phyloP scores from a whole-genome alignment of 1,284 basidiomycete species.

The Coriolopsis trogii region DNA sequence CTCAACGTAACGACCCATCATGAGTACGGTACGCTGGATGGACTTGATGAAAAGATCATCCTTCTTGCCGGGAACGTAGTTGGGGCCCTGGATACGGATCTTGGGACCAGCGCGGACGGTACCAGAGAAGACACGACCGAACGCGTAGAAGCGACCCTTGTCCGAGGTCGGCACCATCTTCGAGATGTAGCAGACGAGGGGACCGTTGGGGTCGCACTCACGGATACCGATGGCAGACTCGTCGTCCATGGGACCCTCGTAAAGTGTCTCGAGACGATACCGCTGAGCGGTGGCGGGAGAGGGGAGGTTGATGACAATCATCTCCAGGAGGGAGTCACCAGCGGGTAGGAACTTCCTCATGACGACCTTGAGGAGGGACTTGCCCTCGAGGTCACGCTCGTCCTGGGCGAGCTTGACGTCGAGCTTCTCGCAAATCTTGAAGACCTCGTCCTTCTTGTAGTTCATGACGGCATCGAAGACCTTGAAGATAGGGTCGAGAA shows the following conservation, averaged over 20 bases:
- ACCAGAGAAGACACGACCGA: slow-evolving; percentile 99
- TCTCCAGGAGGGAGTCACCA: slow-evolving; percentile 98
- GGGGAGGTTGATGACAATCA: slow-evolving; percentile 99
- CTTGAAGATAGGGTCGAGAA: slow-evolving; percentile 99
- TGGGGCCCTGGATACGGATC: slow-evolving; percentile 99
- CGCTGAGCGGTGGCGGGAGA: slow-evolving; percentile 96
- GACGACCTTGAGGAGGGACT: slow-evolving; percentile 95
- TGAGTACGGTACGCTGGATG: slow-evolving; percentile 97
- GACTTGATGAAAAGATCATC: slow-evolving; percentile 98
- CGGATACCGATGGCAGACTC: slow-evolving; percentile 99
- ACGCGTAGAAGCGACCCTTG: slow-evolving; percentile 99
- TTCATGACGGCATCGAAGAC: slow-evolving; percentile 99
- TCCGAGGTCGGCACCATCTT: slow-evolving; percentile 99
- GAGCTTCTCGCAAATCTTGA: slow-evolving; percentile 93
- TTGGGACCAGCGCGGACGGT: slow-evolving; percentile 97
- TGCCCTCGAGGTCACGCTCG: slow-evolving; percentile 96
- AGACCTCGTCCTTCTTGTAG: slow-evolving; percentile 96
- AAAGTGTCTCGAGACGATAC: slow-evolving; percentile 99
- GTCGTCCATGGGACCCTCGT: slow-evolving; percentile 99
- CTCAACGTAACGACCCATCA: slow-evolving; percentile 99
- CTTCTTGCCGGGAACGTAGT: slow-evolving; percentile 99
- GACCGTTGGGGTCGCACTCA: slow-evolving; percentile 97
- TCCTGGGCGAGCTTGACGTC: slow-evolving; percentile 90
- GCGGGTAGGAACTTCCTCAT: slow-evolving; percentile 99
- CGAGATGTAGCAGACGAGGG: slow-evolving; percentile 98